These are phyloP conservation scores for Ophiostoma populinum DNA, from an alignment of 2,329 filamentous ascomycete genomes.

Conservation along the genomic window DNA sequence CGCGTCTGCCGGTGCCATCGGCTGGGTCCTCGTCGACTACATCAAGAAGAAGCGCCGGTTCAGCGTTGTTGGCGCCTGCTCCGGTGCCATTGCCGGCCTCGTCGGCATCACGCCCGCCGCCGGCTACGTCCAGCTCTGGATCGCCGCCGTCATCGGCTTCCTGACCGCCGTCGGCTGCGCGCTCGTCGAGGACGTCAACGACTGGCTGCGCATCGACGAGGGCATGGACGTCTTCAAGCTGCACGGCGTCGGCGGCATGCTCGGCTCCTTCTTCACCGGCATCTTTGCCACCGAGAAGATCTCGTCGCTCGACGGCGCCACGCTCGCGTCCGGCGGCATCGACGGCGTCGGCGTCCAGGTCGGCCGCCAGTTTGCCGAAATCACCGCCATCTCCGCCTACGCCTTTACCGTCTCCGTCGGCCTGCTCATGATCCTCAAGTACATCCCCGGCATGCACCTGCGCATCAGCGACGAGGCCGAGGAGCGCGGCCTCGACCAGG, in stretches of 20 bases:
- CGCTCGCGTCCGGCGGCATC: constrained; percentile 47
- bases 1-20: constrained; percentile 63
- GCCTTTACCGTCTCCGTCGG: constrained; percentile 50
- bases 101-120: constrained; percentile 77
- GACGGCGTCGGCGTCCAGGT: constrained; percentile 57
- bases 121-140: constrained; percentile 57
- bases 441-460: constrained; percentile 52
- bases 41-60: constrained; percentile 76
- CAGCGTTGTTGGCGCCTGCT: constrained; percentile 88
- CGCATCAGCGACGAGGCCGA: constrained; percentile 51
- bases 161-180: constrained; percentile 54
- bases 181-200: constrained; percentile 73
- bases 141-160: constrained; percentile 39
- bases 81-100: constrained; percentile 69
- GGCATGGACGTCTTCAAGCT: constrained; percentile 84
- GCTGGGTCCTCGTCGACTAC: constrained; percentile 77
- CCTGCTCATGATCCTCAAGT: constrained; percentile 54
- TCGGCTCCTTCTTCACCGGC: constrained; percentile 63
- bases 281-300: constrained; percentile 59
- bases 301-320: constrained; percentile 44
- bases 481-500: constrained; percentile 44
- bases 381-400: constrained; percentile 46
- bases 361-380: constrained; percentile 54
- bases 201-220: constrained; percentile 60
- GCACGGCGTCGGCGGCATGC: constrained; percentile 69